phyloP scores from a whole-genome alignment of 116 monocot genomes.

The Posidonia oceanica region DNA sequence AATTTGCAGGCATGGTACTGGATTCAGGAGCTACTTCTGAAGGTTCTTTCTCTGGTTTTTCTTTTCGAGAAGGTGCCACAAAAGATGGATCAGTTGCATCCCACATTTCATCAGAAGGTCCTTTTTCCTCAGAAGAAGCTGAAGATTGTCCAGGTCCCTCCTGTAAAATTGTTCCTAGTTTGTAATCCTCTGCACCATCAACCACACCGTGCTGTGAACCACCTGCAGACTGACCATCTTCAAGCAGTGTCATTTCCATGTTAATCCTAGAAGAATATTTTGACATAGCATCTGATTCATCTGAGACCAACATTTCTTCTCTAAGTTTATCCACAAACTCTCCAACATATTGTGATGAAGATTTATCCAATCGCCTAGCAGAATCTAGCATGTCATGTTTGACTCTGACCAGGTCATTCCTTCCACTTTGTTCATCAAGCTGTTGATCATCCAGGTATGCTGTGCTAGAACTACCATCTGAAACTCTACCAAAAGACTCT shows the following conservation, averaged over 20 bases:
- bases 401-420: slow-evolving; percentile 1
- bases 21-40: slow-evolving; percentile 11
- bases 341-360: slow-evolving; percentile 38
- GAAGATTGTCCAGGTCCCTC: slow-evolving; percentile 24
- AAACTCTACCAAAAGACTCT: slow-evolving; percentile 14
- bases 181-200: slow-evolving; percentile 5
- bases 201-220: neutral
- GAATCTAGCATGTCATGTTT: slow-evolving; percentile 40
- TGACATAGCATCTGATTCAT: slow-evolving; percentile 8
- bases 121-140: slow-evolving; percentile 23
- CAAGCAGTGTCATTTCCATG: slow-evolving; percentile 9
- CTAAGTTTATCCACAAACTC: slow-evolving; percentile 47
- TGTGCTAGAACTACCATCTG: slow-evolving; percentile 17
- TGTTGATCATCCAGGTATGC: neutral
- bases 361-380: slow-evolving; percentile 35
- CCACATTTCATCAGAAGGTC: slow-evolving; percentile 71
- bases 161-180: slow-evolving; percentile 12
- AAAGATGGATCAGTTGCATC: slow-evolving; percentile 26
- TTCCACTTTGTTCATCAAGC: slow-evolving; percentile 10
- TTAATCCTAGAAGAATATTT: slow-evolving; percentile 7
- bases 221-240: slow-evolving; percentile 8
- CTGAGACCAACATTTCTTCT: slow-evolving; percentile 28
- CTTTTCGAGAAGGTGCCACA: slow-evolving; percentile 16
- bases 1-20: slow-evolving; percentile 7
- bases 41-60: slow-evolving; percentile 20